Percentiles rank a stretch among this genome's conserved stretches.
These are phyloP conservation scores for Komagataella pastoris DNA, from an alignment of 805 yeast species.

Conservation along the genomic window DNA sequence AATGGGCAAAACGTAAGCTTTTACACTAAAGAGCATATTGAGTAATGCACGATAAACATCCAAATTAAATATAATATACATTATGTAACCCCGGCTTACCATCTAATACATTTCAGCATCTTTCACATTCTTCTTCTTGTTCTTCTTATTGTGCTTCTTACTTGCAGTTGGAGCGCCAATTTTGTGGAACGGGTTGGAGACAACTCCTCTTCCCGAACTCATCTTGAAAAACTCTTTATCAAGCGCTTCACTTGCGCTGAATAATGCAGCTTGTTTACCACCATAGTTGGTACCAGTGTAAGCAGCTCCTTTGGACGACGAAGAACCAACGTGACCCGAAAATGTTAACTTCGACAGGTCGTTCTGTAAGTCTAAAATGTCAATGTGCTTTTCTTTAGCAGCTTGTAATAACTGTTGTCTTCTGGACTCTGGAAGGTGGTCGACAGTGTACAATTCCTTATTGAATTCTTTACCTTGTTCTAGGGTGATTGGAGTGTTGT, in stretches of 20 bases:
- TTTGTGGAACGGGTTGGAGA: constrained; percentile 66
- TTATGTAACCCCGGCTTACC: constrained; percentile 1
- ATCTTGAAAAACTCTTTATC: constrained; percentile 78
- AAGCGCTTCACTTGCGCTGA: constrained; percentile 68
- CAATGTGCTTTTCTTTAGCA: constrained; percentile 42
- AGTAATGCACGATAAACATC: neutral
- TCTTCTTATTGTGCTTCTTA: constrained; percentile 65
- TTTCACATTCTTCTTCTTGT: constrained; percentile 35
- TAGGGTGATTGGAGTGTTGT: constrained; percentile 34
- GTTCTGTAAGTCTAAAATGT: constrained; percentile 47
- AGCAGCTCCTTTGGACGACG: constrained; percentile 24
- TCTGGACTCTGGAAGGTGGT: constrained; percentile 58
- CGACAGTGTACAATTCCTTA: constrained; percentile 54
- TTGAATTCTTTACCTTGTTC: constrained; percentile 59
- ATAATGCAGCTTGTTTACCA: constrained; percentile 71
- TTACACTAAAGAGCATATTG: neutral
- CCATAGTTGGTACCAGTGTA: constrained; percentile 50
- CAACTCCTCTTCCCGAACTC: constrained; percentile 48
- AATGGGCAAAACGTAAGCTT: neutral
- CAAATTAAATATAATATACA: neutral
- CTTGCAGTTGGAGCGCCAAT: constrained; percentile 17
- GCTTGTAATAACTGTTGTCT: constrained; percentile 59
- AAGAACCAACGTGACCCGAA: constrained; percentile 58
- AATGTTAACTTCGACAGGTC: constrained; percentile 68
- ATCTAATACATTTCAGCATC: neutral